These are phyloP conservation scores for Tylopilus vinaceipallidus DNA, from an alignment of 768 basidiomycete species.

Conservation along the genomic window DNA sequence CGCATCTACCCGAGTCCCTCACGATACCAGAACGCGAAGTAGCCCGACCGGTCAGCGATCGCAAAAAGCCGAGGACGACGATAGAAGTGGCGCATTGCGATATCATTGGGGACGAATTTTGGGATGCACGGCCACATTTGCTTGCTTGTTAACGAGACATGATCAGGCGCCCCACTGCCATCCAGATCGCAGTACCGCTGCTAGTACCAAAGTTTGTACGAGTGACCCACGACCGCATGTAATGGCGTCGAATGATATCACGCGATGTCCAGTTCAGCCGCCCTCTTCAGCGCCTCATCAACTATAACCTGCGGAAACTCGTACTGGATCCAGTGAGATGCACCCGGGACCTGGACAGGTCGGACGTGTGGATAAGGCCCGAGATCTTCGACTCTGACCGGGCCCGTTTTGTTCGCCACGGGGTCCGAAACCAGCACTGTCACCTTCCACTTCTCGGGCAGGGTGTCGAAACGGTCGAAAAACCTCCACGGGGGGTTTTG, in stretches of 20 bases:
- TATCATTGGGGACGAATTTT: conserved; percentile 80
- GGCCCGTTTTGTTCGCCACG: neutral
- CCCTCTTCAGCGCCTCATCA: conserved; percentile 12
- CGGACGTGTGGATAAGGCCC: conserved; percentile 13
- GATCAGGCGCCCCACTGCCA: too few relatives aligned
- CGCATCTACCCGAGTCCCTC: neutral
- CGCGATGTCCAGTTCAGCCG: conserved; percentile 5
- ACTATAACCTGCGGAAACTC: conserved; percentile 25
- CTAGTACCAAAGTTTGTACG: too few relatives aligned
- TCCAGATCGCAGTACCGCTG: too few relatives aligned
- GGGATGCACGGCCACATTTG: conserved; percentile 59
- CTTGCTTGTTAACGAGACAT: conserved; percentile 35
- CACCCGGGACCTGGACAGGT: conserved; percentile 9
- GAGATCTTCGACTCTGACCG: conserved; percentile 11
- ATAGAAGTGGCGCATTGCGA: conserved; percentile 76
- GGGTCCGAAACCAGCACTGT: conserved; percentile 23
- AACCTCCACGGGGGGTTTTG: conserved; percentile 20
- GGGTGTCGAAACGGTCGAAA: neutral
- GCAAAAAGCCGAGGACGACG: conserved; percentile 37
- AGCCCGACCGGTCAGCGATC: conserved; percentile 28
- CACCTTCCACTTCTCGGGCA: conserved; percentile 12
- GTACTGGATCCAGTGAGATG: conserved; percentile 28
- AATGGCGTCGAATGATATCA: neutral
- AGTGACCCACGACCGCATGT: too few relatives aligned
- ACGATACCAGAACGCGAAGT: neutral